Base-by-base conservation (phyloP, 2,329 filamentous ascomycete genomes). In the Lachnellula hyalina region DNA sequence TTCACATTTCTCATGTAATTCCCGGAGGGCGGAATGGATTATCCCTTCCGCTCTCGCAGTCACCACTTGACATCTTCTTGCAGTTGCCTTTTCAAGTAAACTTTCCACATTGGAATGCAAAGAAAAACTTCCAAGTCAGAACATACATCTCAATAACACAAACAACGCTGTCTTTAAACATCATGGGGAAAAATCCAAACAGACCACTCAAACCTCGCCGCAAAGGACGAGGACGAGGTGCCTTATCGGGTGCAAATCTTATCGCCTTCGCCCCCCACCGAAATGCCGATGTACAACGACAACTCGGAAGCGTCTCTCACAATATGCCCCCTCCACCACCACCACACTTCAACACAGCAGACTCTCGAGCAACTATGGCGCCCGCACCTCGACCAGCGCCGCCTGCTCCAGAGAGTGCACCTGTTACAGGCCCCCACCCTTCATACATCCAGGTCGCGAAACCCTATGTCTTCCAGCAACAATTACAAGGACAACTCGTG, bases 401-500 rank as follows among this genome's bases (percentile, higher is more conserved):
- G 19, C 23, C 52, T 9, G 44, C 9, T 49, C 52, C 51, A 14
- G 32, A 41, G 15, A 45, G 52, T n/a, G 44, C 55, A 12, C 32
- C 53, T 28, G 45, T 57, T 23, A 52, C 55, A 25, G 66, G 66
- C 2, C 67, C 68, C 12, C 67, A 67, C 45, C 65, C 65, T 5
- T 69, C 67, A 5, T 64, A 61, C 36, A 68, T 75, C 49, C 70
- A 72, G 54, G 69, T 72, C 49, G 67, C 73, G 48, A 69, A 79
- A 49, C 89, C 90, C 54, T 97, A 93, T 73, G 82, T 90, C 59
- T 87, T 90, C 61, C 90, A 96, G 69, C 85, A 90, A 64, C 84
- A 84, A 63, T 82, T 97, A 53, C 85, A 90, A 58, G 82, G 83
- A 66, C 85, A 85, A 70, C 80, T 96, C 55, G 78, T 80, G 45